Conservation (phyloP, 148 eudicot species). For the Vaccinium vitisidaea region DNA sequence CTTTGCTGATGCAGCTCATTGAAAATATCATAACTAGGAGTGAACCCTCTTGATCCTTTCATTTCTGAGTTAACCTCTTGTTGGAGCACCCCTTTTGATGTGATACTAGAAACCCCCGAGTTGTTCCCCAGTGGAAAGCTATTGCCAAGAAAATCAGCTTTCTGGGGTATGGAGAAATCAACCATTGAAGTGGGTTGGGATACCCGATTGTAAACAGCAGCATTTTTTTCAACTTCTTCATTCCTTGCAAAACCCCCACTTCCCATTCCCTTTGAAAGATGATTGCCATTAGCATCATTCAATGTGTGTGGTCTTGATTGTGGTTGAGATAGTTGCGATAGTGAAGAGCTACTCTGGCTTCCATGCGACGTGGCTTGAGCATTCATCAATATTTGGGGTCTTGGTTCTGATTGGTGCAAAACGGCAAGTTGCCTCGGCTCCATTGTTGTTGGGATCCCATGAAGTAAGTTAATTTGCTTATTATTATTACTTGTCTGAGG, state of each 20-base stretch:
- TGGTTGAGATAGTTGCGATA: slow-evolving; percentile 49
- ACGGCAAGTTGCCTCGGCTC: slow-evolving; percentile 22
- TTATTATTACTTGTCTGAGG: slow-evolving; percentile 36
- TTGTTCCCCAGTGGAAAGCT: slow-evolving; percentile 52
- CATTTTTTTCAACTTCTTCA: slow-evolving; percentile 14
- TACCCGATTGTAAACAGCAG: slow-evolving; percentile 27
- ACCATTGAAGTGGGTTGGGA: slow-evolving; percentile 47
- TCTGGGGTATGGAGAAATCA: slow-evolving; percentile 47
- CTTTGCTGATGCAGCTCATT: slow-evolving; percentile 51
- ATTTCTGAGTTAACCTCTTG: slow-evolving; percentile 46
- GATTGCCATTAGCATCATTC: slow-evolving; percentile 43
- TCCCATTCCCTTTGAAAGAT: slow-evolving; percentile 34
- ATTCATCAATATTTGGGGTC: slow-evolving; percentile 20
- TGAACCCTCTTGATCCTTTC: slow-evolving; percentile 50
- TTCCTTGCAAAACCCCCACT: slow-evolving; percentile 39
- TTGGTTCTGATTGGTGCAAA: slow-evolving; percentile 20
- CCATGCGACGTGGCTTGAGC: slow-evolving; percentile 40
- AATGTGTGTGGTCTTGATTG: slow-evolving; percentile 48
- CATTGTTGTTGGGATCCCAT: slow-evolving; percentile 81
- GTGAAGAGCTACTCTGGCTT: slow-evolving; percentile 40
- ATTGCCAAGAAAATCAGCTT: slow-evolving; percentile 36
- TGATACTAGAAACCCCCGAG: slow-evolving; percentile 34
- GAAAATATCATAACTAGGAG: slow-evolving; percentile 60
- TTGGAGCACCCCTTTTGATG: slow-evolving; percentile 44
- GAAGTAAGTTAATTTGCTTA: slow-evolving; percentile 72